Conservation (phyloP, 2,329 filamentous ascomycete genomes). For the Diplodia mutila region DNA sequence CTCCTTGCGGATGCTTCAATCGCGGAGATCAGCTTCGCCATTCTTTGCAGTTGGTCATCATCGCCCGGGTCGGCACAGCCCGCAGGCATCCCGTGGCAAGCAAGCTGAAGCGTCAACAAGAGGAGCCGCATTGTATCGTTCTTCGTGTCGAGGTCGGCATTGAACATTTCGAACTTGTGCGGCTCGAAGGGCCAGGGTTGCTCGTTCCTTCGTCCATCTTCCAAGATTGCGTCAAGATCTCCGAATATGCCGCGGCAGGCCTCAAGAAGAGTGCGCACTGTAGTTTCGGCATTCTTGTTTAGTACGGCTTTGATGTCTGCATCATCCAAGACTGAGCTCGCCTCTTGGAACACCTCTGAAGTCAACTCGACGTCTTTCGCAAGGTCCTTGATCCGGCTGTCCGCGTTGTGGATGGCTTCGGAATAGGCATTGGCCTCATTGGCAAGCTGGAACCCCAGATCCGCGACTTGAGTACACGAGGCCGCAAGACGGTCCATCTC, state of each 20-base stretch:
- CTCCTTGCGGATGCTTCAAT: neutral
- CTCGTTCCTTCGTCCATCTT: neutral
- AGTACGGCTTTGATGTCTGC: neutral
- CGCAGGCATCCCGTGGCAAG: neutral
- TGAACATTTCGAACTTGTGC: neutral
- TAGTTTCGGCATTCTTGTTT: neutral
- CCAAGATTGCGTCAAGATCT: neutral
- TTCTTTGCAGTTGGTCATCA: neutral
- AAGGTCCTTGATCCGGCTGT: neutral
- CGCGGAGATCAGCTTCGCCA: neutral
- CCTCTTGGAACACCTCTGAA: slow-evolving; percentile 1
- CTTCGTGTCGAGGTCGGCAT: slow-evolving; percentile 6
- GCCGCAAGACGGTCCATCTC: neutral
- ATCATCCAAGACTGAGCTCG: neutral
- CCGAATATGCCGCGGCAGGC: neutral
- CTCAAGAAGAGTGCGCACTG: neutral
- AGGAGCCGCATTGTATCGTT: slow-evolving; percentile 1
- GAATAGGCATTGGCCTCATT: neutral
- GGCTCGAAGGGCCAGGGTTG: neutral
- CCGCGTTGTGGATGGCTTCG: neutral
- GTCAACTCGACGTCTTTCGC: neutral
- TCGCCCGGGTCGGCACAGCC: neutral
- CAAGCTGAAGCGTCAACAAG: neutral
- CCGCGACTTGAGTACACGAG: neutral
- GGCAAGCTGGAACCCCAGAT: neutral